A percentile compares a stretch with the other conserved stretches of the same genome.
Evolutionary conservation across 331 rosid species (phyloP).

Genomic region (Prunus yedoensis): DNA sequence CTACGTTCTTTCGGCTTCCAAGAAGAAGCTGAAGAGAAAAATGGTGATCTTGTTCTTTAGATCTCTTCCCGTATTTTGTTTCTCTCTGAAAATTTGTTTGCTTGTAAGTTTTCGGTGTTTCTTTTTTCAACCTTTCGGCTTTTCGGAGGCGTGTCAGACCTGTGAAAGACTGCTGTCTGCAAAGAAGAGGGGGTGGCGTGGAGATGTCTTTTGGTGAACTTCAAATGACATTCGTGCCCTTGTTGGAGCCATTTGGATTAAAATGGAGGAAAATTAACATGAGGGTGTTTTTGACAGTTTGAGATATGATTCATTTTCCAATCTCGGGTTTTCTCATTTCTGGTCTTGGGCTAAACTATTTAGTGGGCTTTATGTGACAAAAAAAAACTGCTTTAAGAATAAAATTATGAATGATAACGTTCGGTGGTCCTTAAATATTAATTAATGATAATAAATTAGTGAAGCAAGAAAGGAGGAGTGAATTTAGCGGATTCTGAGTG

Average conservation of each 20-base stretch:
- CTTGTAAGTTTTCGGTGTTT: background rate
- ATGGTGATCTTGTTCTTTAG: background rate
- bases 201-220: background rate
- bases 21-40: background rate
- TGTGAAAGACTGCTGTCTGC: background rate
- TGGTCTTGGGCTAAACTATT: background rate
- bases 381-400: no score
- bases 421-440: no score
- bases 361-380: no score
- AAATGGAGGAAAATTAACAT: no score
- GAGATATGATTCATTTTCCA: no score
- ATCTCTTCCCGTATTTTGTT: conserved; percentile 22
- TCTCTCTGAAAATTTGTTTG: background rate
- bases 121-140: background rate
- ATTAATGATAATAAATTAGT: no score
- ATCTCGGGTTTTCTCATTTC: background rate
- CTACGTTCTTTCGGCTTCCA: background rate
- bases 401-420: no score
- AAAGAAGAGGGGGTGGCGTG: background rate
- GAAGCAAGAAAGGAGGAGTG: no score
- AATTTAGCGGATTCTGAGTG: no score
- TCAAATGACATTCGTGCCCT: background rate
- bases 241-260: background rate
- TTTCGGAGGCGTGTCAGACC: conserved; percentile 1
- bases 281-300: no score